Percentiles rank a stretch among this genome's conserved stretches.
Evolutionary conservation across 192 early-diverging fungal genomes (phyloP).

Genomic region (Umbelopsis vinacea): DNA sequence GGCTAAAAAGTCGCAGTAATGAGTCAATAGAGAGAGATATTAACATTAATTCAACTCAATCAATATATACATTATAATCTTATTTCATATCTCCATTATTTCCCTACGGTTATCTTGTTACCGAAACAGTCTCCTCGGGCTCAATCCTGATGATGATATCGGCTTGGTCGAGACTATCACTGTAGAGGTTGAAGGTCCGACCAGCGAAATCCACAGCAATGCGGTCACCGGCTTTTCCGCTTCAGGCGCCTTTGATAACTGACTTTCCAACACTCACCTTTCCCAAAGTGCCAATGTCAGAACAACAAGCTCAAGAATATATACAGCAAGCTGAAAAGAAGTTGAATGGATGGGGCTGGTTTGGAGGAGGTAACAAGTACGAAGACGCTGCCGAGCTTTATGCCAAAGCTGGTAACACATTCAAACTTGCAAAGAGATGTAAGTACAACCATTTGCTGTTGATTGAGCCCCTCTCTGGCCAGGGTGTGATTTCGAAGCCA

Average conservation of each 20-base stretch:
- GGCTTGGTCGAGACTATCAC: no score
- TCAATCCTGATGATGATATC: no score
- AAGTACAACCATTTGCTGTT: constrained; percentile 20
- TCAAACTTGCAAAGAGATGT: constrained; percentile 92
- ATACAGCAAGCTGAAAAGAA: constrained; percentile 76
- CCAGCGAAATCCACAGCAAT: background rate
- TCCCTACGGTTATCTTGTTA: no score
- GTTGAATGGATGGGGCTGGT: constrained; percentile 64
- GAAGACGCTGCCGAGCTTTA: constrained; percentile 97
- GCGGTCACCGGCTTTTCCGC: background rate
- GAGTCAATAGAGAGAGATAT: background rate
- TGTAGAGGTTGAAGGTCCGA: background rate
- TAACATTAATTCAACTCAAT: background rate
- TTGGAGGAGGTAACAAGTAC: constrained; percentile 80
- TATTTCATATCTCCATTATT: no score
- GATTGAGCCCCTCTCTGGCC: background rate
- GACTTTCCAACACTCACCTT: background rate
- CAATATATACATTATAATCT: no score
- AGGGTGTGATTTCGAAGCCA: background rate
- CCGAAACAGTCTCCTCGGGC: no score
- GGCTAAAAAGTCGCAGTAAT: background rate
- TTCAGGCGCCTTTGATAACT: background rate
- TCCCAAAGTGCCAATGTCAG: constrained; percentile 42
- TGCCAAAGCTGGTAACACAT: constrained; percentile 88
- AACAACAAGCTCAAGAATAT: constrained; percentile 62